phyloP scores from a whole-genome alignment of 129 eudicot genomes.

The Smallanthus sonchifolius region DNA sequence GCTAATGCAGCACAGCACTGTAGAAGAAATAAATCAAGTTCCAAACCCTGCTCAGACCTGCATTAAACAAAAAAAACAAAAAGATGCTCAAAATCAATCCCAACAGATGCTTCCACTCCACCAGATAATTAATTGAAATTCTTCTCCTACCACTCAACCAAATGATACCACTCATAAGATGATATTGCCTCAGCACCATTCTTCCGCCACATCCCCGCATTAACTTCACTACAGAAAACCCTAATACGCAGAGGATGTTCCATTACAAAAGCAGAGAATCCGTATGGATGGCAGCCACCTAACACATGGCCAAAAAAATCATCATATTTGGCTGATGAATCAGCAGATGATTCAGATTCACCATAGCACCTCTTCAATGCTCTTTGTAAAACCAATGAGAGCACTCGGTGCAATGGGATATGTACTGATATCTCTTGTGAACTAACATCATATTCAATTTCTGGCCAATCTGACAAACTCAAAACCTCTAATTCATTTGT shows the following conservation, averaged over 20 bases:
- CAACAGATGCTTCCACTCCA: not conserved
- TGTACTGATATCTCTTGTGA: conserved; percentile 86
- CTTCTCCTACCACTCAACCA: conserved; percentile 80
- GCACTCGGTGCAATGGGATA: conserved; percentile 81
- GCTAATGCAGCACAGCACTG: conserved; percentile 99
- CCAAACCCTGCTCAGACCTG: conserved; percentile 96
- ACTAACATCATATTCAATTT: conserved; percentile 77
- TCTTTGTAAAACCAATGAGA: conserved; percentile 68
- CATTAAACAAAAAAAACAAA: conserved; percentile 12
- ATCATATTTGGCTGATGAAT: conserved; percentile 27
- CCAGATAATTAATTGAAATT: not conserved
- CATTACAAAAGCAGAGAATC: conserved; percentile 89
- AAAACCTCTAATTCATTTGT: conserved; percentile 56
- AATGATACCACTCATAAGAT: conserved; percentile 87
- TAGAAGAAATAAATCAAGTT: conserved; percentile 88
- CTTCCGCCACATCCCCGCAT: conserved; percentile 97
- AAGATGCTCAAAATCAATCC: not conserved
- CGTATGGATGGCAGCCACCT: conserved; percentile 79
- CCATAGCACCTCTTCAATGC: conserved; percentile 66
- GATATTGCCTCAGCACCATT: conserved; percentile 88
- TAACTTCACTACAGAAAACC: conserved; percentile 94
- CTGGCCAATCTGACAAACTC: conserved; percentile 87
- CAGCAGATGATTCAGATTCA: conserved; percentile 35
- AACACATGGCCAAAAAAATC: conserved; percentile 70
- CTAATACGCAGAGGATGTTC: conserved; percentile 89